Evolutionary conservation across 2,329 filamentous ascomycete species (phyloP), one percentile per base, ranked within the genome.

Genomic region (Fusarium sp.): DNA sequence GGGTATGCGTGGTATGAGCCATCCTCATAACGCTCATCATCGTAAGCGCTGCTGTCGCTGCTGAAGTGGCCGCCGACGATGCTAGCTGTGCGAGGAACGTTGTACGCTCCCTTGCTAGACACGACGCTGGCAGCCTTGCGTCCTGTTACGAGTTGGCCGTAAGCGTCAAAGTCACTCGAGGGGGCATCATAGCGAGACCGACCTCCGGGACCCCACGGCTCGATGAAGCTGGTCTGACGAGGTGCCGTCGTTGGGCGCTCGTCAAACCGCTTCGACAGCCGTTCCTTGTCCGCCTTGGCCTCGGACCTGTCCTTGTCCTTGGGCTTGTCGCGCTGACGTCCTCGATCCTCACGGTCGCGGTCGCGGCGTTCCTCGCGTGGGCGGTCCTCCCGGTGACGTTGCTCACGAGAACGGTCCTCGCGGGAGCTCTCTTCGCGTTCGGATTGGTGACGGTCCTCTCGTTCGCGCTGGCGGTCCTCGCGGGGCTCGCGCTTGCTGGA

Each of bases 261-360:
- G 34, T 81, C 81, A 65, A 82, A 82, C 30, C 81, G 79, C 58
- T 75, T 75, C 31, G 78, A 78, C 55, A 82, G 76, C 15, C 81
- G 80, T 48, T 80, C 78, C 69, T 79, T 80, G 54, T 79, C 77
- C 31, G 73, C 76, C 59, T 76, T 75, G 60, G 74, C 70, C 48
- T 78, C 77, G 57, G 73, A 70, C 57, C 75, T 75, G 51, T 74
- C 73, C 62, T 75, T 77, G 37, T 72, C 70, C 62, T 77, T 76
- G 27, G 73, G 70, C 61, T 75, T 78, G n/a, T 74, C 72, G 37
- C 70, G 68, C 55, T 54, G 61, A 28, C 73, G 66, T 44, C 65
- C 70, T 40, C 72, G 71, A 41, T 74, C 70, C 39, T 75, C 68
- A 52, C 72, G 72, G 51, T 76, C 73, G 44, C 67, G 70, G 27